Evolutionary conservation across 2,329 filamentous ascomycete species (phyloP), one percentile per base, ranked within the genome.

Genomic region (Paraconiothyrium brasiliense): DNA sequence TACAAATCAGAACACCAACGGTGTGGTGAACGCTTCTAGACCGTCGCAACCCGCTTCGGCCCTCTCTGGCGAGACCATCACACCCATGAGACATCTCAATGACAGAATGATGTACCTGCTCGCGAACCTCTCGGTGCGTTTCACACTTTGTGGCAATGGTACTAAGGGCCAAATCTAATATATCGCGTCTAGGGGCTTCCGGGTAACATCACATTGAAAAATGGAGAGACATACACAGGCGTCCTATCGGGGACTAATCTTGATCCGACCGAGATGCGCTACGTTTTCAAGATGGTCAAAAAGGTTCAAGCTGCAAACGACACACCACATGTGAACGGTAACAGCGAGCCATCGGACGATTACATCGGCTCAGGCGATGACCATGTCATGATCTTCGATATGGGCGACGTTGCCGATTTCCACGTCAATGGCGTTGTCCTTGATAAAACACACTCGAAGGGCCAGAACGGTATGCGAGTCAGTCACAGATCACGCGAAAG

Each of bases 211-310:
- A 87, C 85, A 10, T 81, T 87, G 16, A 87, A 86, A 69, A 85
- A 81, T 69, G 88, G 87, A 68, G 88, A 89, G 51, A 84, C 84
- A 58, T 89, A 85, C 72, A 84, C 82, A 9, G 88, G 88, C 59
- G 84, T 90, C 39, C 86, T 89, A 69, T 87, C 86, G 44, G 85
- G 84, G 48, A 84, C 83, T 13, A 82, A 81, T 9, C 75, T 86
- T 30, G 84, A 87, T 57, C 73, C 83, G 4, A 80, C 76, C 64
- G 84, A 87, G 65, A 80, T 84, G 51, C 82, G 83, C 20, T 85
- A 90, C 69, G 78, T 84, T 32, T 81, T 90, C 68, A 91, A 90
- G 77, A 91, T 91, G 89, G 86, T 87, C 35, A 87, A 86, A 73
- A 84, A 83, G 65, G 74, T 81, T 59, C 75, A 78, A 48, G 69